These are phyloP conservation scores for Gossypium davidsonii DNA, from an alignment of 441 rosid species.

Conservation along the genomic window DNA sequence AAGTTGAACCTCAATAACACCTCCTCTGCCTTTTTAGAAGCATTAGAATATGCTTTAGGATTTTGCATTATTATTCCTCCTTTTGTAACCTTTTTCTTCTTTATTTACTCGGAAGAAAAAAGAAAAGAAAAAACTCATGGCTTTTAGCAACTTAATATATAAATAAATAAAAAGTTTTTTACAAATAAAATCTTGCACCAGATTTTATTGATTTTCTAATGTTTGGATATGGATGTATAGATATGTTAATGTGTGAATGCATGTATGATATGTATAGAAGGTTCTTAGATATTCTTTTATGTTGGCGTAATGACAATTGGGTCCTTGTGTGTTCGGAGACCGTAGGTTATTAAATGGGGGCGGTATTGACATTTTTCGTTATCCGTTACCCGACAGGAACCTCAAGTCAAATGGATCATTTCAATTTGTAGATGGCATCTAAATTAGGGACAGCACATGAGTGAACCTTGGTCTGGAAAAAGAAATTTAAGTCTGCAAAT, in stretches of 20 bases:
- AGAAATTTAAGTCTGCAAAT: no score
- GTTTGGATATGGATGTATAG: not conserved
- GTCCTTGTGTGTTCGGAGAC: no score
- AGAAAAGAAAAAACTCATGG: not conserved
- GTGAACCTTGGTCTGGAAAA: no score
- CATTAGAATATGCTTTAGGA: not conserved
- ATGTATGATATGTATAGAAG: not conserved
- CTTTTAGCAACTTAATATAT: not conserved
- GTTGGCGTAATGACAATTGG: not conserved
- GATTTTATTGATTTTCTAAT: not conserved
- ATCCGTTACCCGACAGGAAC: not conserved
- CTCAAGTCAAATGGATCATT: no score
- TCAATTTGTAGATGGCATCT: no score
- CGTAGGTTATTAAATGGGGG: no score
- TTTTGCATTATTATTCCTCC: not conserved
- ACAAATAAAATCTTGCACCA: not conserved
- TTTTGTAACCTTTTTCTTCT: not conserved
- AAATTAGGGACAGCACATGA: no score
- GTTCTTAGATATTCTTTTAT: not conserved
- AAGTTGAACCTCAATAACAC: slow-evolving; percentile 14
- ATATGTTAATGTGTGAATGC: not conserved
- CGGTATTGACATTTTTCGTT: no score
- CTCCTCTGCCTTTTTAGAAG: not conserved
- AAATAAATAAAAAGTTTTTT: not conserved
- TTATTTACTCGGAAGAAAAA: not conserved